These are phyloP conservation scores for Pascua guehoae DNA, from an alignment of 1,284 basidiomycete genomes.

Conservation along the genomic window DNA sequence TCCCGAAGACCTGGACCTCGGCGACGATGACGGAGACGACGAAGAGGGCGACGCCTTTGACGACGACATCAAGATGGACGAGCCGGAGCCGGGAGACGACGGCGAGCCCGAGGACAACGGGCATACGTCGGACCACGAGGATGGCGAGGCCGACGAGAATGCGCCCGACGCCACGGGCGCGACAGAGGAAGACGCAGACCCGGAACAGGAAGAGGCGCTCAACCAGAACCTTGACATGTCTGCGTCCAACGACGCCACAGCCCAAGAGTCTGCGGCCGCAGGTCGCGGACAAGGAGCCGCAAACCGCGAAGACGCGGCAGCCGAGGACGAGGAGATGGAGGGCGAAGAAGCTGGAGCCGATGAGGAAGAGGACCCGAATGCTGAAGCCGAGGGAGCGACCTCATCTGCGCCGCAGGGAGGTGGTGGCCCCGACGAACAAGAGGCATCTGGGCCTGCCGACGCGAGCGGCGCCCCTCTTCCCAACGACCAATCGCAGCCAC, in stretches of 20 bases:
- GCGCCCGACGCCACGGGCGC: constrained; percentile 40
- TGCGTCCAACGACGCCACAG: constrained; percentile 35
- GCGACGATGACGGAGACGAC: constrained; percentile 42
- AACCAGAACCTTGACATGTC: constrained; percentile 41
- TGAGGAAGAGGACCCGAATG: constrained; percentile 34
- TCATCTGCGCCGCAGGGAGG: constrained; percentile 29
- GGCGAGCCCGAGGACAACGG: constrained; percentile 38
- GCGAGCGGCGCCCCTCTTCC: constrained; percentile 39
- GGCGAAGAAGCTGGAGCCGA: constrained; percentile 26
- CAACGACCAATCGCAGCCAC: constrained; percentile 44
- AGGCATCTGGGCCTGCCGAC: constrained; percentile 40
- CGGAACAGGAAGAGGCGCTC: constrained; percentile 27
- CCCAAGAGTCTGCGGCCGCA: constrained; percentile 38
- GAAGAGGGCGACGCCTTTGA: constrained; percentile 39
- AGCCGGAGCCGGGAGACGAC: constrained; percentile 14
- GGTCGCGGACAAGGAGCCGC: constrained; percentile 38
- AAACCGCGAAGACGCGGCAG: constrained; percentile 30
- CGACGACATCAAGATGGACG: constrained; percentile 21
- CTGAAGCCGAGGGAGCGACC: constrained; percentile 27
- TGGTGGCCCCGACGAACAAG: constrained; percentile 35
- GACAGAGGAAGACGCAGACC: constrained; percentile 43
- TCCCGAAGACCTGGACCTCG: constrained; percentile 75
- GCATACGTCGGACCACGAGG: constrained; percentile 37
- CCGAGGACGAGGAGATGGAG: constrained; percentile 33
- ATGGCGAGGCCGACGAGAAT: constrained; percentile 30